Percentiles rank a stretch among this genome's conserved stretches.
phyloP scores from a whole-genome alignment of 2,329 filamentous ascomycete genomes.

The Nectriaceae sp. region DNA sequence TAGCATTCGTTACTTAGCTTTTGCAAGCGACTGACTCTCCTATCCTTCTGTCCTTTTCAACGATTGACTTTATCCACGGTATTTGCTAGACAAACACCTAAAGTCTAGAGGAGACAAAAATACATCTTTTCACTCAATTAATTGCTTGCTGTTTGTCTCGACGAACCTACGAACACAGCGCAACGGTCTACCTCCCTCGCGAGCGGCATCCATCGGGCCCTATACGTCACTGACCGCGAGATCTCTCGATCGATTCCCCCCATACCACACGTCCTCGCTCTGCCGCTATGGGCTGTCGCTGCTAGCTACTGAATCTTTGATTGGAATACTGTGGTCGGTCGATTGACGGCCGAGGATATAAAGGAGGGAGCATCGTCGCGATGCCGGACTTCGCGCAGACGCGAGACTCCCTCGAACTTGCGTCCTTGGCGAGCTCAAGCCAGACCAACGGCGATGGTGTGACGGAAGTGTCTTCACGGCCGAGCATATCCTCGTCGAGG shows the following conservation, averaged over 20 bases:
- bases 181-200: background rate
- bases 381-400: slow-evolving; percentile 48
- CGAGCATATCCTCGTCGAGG: slow-evolving; percentile 90
- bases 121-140: background rate
- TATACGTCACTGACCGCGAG: slow-evolving; percentile 17
- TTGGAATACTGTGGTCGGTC: slow-evolving; percentile 16
- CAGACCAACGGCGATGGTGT: slow-evolving; percentile 53
- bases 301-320: slow-evolving; percentile 17
- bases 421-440: slow-evolving; percentile 87
- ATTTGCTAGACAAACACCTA: background rate
- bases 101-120: no score
- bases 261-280: slow-evolving; percentile 4
- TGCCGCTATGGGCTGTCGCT: slow-evolving; percentile 29
- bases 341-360: slow-evolving; percentile 12
- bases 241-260: slow-evolving; percentile 8
- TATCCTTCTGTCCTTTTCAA: background rate
- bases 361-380: slow-evolving; percentile 34
- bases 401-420: slow-evolving; percentile 95
- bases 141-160: no score
- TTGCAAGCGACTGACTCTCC: background rate
- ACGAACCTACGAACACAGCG: background rate
- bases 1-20: background rate
- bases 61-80: background rate
- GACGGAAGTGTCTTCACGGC: slow-evolving; percentile 70
- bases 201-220: background rate